Evolutionary conservation across 352 stramenopile genomes (phyloP).

Genomic region (Phytophthora niederhauseri): DNA sequence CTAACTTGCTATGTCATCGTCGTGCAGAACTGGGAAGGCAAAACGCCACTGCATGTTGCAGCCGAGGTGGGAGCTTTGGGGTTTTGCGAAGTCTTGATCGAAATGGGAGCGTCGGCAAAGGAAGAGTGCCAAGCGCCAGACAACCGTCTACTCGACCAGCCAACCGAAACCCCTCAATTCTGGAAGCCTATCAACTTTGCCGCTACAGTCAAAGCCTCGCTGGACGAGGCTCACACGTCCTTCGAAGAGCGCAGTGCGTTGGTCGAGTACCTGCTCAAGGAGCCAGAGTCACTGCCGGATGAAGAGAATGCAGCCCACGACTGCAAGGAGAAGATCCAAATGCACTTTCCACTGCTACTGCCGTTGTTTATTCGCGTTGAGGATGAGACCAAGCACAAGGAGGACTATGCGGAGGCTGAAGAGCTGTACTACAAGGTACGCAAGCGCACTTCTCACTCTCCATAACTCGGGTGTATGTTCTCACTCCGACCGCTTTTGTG

Average conservation of each 20-base stretch:
- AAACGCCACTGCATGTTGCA: slow-evolving; percentile 58
- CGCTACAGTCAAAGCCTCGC: slow-evolving; percentile 25
- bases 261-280: slow-evolving; percentile 42
- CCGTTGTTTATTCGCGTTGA: slow-evolving; percentile 45
- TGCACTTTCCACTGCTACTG: slow-evolving; percentile 42
- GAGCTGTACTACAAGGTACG: slow-evolving; percentile 46
- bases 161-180: slow-evolving; percentile 39
- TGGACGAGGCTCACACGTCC: slow-evolving; percentile 30
- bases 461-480: neutral
- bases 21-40: slow-evolving; percentile 57
- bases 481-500: neutral
- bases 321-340: slow-evolving; percentile 48
- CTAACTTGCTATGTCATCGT: slow-evolving; percentile 4
- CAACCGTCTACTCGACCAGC: slow-evolving; percentile 47
- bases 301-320: slow-evolving; percentile 42
- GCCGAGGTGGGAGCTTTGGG: slow-evolving; percentile 52
- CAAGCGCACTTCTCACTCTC: neutral
- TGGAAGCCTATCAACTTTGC: slow-evolving; percentile 63
- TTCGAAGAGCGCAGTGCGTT: slow-evolving; percentile 40
- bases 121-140: slow-evolving; percentile 49
- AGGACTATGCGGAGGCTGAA: slow-evolving; percentile 43
- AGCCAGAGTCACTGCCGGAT: slow-evolving; percentile 44
- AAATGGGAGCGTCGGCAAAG: slow-evolving; percentile 41
- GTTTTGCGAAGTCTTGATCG: slow-evolving; percentile 48
- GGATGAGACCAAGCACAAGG: slow-evolving; percentile 41